Evolutionary conservation across 2,329 filamentous ascomycete species (phyloP), one percentile per base, ranked within the genome.

Genomic region (Aspergillus niger): DNA sequence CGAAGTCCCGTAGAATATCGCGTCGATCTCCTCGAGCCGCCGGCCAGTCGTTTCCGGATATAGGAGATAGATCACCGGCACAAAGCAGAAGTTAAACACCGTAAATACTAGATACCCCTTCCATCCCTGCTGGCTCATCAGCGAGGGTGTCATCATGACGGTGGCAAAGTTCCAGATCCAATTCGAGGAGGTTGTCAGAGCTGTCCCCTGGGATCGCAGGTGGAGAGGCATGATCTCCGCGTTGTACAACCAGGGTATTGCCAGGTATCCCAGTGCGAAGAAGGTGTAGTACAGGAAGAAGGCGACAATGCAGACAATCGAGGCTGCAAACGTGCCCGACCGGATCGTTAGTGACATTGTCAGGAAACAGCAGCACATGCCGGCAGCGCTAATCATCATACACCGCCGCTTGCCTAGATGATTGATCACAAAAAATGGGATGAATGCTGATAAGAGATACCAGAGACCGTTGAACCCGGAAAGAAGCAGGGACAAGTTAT

Each of bases 61-160:
- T 56, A 67, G 69, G 10, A 69, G 51, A 44, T 63, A 69, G 10
- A 64, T 65, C 36, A 63, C 63, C 8, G 66, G 66, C 10, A 69
- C 52, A 57, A 69, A 69, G 8, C 58, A 57, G 17, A 63, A 59
- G 41, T 67, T 68, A 13, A 68, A 32, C 3, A 67, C 63, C 15
- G 65, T 63, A 72, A 83, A 86, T 63, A 85, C 78, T 32, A 85
- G 77, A 74, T 80, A 85, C 57, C 82, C 85, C 56, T 78, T 79
- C 76, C 81, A 85, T 6, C 79, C 76, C 0, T 84, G 73, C 24
- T 78, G 81, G 22, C 77, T 70, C 15, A 74, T 69, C 2, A 67
- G 61, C 8, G 55, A 48, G 10, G 56, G 63, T 8, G 59, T 62
- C 10, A 59, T 48, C 15, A 58, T 30, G 26, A 64, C 61, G 36